These are phyloP conservation scores for Phaseolus coccineus DNA, from an alignment of 331 rosid genomes.

Conservation along the genomic window DNA sequence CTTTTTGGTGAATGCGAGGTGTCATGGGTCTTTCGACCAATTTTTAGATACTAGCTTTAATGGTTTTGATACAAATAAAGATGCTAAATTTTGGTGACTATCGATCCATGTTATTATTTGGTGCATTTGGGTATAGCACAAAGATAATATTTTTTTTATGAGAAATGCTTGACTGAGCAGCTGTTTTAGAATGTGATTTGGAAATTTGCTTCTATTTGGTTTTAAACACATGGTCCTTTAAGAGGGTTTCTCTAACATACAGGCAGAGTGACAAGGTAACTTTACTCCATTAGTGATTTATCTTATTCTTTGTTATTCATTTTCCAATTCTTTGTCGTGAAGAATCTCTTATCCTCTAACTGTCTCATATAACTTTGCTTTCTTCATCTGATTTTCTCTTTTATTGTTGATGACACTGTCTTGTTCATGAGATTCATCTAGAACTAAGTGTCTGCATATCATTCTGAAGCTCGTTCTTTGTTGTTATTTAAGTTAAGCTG, in stretches of 20 bases:
- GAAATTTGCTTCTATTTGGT: slow-evolving; percentile 20
- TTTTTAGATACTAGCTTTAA: slow-evolving; percentile 17
- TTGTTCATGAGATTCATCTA: background rate
- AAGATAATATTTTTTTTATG: background rate
- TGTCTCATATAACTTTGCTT: background rate
- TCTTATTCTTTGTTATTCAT: background rate
- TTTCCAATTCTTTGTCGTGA: background rate
- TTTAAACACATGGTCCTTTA: background rate
- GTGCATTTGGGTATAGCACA: background rate
- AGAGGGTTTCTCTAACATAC: background rate
- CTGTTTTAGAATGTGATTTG: background rate
- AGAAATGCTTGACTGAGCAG: background rate
- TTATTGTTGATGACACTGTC: background rate
- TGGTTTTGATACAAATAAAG: background rate
- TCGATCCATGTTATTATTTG: slow-evolving; percentile 10
- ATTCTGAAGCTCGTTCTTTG: background rate
- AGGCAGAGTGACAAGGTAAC: background rate
- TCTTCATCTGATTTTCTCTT: background rate
- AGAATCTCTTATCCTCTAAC: background rate
- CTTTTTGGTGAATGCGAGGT: slow-evolving; percentile 10
- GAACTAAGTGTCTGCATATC: background rate
- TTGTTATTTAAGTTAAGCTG: slow-evolving; percentile 8
- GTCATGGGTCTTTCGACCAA: background rate
- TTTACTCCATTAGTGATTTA: background rate
- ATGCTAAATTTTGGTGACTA: slow-evolving; percentile 15